These are phyloP conservation scores for Beauveria asiatica DNA, from an alignment of 2,329 filamentous ascomycete species.

Conservation along the genomic window DNA sequence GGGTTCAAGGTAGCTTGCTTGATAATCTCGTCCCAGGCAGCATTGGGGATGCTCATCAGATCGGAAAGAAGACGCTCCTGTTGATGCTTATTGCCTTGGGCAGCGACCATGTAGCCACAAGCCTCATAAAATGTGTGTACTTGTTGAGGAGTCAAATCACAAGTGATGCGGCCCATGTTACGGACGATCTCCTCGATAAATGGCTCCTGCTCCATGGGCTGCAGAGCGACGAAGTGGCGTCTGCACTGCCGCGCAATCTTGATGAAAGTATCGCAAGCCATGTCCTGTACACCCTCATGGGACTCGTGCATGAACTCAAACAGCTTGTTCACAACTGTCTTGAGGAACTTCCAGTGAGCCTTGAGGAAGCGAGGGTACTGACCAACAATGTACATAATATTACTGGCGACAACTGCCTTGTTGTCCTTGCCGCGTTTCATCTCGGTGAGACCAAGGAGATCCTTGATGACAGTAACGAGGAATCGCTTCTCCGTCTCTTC, in stretches of 20 bases:
- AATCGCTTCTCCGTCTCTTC: constrained; percentile 99
- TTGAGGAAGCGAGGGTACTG: constrained; percentile 98
- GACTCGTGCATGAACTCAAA: constrained; percentile 99
- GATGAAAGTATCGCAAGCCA: constrained; percentile 99
- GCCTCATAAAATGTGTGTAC: constrained; percentile 99
- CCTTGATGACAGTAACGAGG: constrained; percentile 96
- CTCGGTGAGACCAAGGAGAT: constrained; percentile 89
- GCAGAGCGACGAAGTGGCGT: constrained; percentile 91
- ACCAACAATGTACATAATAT: constrained; percentile 99
- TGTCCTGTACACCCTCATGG: constrained; percentile 97
- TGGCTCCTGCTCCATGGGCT: constrained; percentile 87
- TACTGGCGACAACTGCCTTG: constrained; percentile 96
- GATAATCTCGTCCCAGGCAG: constrained; percentile 94
- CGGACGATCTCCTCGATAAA: constrained; percentile 99
- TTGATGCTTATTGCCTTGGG: constrained; percentile 87
- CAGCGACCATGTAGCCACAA: constrained; percentile 98
- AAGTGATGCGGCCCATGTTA: constrained; percentile 92
- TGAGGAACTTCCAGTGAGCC: constrained; percentile 99
- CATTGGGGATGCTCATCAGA: constrained; percentile 87
- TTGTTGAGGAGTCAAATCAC: constrained; percentile 89
- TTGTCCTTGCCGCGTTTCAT: constrained; percentile 99
- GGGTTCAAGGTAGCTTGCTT: constrained; percentile 77
- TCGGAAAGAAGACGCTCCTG: constrained; percentile 89
- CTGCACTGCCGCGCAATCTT: constrained; percentile 99
- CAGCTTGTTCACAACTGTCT: constrained; percentile 98